Percentiles rank a stretch among this genome's conserved stretches.
Evolutionary conservation across 805 yeast genomes (phyloP).

Genomic region (Starmerella vaccinii): DNA sequence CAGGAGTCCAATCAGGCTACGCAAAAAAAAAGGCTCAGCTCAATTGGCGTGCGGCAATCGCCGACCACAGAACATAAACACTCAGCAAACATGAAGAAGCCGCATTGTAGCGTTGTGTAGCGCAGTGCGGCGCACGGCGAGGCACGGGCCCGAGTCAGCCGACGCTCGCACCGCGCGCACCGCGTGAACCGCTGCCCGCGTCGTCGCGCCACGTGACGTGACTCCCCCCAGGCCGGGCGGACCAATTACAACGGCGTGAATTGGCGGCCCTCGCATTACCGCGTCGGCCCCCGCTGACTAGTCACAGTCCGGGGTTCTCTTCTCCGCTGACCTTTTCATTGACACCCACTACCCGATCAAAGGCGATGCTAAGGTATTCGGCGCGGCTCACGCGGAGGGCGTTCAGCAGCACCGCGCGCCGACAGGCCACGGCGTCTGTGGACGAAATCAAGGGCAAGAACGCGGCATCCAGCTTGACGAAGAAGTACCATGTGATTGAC

Average conservation of each 20-base stretch:
- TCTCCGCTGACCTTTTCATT: no score
- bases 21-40: no score
- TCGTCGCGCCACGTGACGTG: neutral
- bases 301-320: constrained; percentile 2
- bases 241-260: constrained; percentile 4
- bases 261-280: neutral
- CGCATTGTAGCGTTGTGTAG: no score
- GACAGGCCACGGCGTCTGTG: constrained; percentile 27
- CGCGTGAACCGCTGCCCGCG: no score
- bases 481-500: constrained; percentile 84
- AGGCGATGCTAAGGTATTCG: constrained; percentile 6
- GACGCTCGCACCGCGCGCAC: constrained; percentile 6
- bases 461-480: constrained; percentile 46
- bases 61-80: no score
- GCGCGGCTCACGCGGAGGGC: constrained; percentile 13
- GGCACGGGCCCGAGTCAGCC: neutral
- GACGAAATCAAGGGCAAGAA: constrained; percentile 34
- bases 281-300: constrained; percentile 2
- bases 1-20: no score
- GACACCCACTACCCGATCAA: neutral
- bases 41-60: no score
- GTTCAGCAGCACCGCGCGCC: constrained; percentile 17
- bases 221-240: neutral
- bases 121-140: neutral
- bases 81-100: no score